phyloP scores from a whole-genome alignment of 2,329 filamentous ascomycete species.

The Beauveria sp. region DNA sequence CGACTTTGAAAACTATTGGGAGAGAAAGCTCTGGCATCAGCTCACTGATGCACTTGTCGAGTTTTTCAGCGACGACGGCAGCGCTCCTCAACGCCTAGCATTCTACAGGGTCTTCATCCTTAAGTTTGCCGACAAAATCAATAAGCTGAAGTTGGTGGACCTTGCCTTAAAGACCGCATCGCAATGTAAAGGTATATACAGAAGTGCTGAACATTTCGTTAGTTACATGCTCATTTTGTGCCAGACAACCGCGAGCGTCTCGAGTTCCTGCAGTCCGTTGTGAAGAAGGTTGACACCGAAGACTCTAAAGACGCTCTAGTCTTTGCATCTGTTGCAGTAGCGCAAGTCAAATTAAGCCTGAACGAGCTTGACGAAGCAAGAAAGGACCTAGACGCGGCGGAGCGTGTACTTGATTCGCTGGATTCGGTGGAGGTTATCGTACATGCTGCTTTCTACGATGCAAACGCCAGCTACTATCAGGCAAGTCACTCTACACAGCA shows the following conservation, averaged over 20 bases:
- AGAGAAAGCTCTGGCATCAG: constrained; percentile 98
- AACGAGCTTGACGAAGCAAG: constrained; percentile 74
- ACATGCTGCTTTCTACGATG: constrained; percentile 92
- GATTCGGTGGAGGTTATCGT: constrained; percentile 94
- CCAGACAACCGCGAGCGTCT: constrained; percentile 84
- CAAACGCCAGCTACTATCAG: constrained; percentile 92
- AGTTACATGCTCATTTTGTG: not conserved
- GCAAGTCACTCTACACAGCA: constrained; percentile 24
- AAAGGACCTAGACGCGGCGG: constrained; percentile 78
- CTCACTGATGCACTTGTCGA: constrained; percentile 81
- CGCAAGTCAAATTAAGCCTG: constrained; percentile 76
- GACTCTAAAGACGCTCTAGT: constrained; percentile 93
- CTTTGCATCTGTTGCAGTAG: constrained; percentile 85
- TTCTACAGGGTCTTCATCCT: constrained; percentile 94
- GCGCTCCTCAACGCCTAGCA: constrained; percentile 73
- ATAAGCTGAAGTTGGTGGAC: constrained; percentile 93
- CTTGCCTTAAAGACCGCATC: constrained; percentile 80
- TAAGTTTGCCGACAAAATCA: constrained; percentile 97
- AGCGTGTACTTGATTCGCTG: constrained; percentile 82
- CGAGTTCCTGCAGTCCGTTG: constrained; percentile 73
- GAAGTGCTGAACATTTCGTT: not conserved
- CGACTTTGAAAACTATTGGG: constrained; percentile 93
- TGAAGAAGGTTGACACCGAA: constrained; percentile 82
- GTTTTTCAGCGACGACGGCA: constrained; percentile 79
- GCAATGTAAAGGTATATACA: constrained; percentile 63